phyloP scores from a whole-genome alignment of 208 protist genomes.

The Acanthamoeba healyi region DNA sequence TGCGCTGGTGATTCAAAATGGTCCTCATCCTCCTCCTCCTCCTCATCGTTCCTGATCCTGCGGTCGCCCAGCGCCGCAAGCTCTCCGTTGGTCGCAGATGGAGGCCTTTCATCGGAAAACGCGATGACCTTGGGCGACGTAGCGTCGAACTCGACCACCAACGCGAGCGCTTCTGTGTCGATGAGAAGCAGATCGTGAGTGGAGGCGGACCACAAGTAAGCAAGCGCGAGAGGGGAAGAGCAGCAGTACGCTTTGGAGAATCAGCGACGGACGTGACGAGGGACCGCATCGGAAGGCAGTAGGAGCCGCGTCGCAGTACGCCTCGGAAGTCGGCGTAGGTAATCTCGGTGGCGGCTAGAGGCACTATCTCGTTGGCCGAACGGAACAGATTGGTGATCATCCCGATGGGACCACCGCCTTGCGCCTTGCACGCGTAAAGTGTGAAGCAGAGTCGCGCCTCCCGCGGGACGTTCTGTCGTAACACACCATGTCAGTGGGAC shows the following conservation, averaged over 20 bases:
- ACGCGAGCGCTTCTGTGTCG: background rate
- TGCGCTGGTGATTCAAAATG: background rate
- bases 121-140: background rate
- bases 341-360: background rate
- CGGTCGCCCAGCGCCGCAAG: background rate
- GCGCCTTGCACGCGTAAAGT: conserved; percentile 1
- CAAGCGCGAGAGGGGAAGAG: background rate
- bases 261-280: background rate
- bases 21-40: background rate
- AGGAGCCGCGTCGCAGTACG: background rate
- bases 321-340: conserved; percentile 27
- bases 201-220: background rate
- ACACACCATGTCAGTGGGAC: too few relatives aligned
- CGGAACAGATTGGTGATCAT: conserved; percentile 5
- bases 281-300: background rate
- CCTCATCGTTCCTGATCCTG: background rate
- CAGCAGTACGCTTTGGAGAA: background rate
- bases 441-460: conserved; percentile 30
- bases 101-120: background rate
- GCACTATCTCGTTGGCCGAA: background rate
- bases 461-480: conserved; percentile 2
- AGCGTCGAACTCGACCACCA: conserved; percentile 2
- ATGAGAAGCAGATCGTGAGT: background rate
- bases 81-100: background rate
- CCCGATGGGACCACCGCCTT: background rate